Evolutionary conservation across 108 stramenopile species (phyloP), one percentile per base, ranked within the genome.

Genomic region (Nannochloropsis gaditana): DNA sequence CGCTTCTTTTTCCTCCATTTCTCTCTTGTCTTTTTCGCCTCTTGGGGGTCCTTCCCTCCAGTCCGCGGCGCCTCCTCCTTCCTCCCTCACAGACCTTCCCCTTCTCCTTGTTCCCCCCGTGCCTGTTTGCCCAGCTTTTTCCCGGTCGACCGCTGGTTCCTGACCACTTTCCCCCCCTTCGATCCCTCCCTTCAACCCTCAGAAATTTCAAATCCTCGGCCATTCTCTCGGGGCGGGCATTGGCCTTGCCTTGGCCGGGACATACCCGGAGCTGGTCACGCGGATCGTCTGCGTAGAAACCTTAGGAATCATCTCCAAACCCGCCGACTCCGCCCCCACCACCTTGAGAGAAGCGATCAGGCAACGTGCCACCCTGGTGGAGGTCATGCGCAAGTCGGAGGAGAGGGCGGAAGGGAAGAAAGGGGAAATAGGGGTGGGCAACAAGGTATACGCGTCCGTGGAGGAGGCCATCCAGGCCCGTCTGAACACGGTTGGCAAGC

Each of bases 221-320:
- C 80, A 81, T 31, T 81, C 80, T 10, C 21, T 81, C 41, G 80
- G 80, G 2, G 80, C 80, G 2, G 80, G 41, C 6, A 81, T 81
- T 4, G 41, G 21, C 9, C 80, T 21, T 19, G 21, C 80, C 2
- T 31, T 81, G 2, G 80, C 41, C 2, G 80, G 80, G 21, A 81
- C 80, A 2, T 41, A 81, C 41, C 80, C 80, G 10, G 80, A 81
- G 31, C n/a, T 21, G 41, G 41, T 81, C 80, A 31, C 17, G 80
- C 41, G 80, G 2, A 42, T 81, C 21, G 80, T 81, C 21, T 81
- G 80, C 80, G 41, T 81, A 41, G 80, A 81, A 11, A 81, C 41
- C 2, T 31, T 81, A 42, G 80, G 80, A 11, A 21, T 42, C 31
- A 21, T 81, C 41, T 21, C 21, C 41, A 81, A 81, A 31, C 21